Percentiles rank a stretch among this genome's conserved stretches.
These are phyloP conservation scores for Geotrichum ghanense DNA, from an alignment of 805 yeast genomes.

Conservation along the genomic window DNA sequence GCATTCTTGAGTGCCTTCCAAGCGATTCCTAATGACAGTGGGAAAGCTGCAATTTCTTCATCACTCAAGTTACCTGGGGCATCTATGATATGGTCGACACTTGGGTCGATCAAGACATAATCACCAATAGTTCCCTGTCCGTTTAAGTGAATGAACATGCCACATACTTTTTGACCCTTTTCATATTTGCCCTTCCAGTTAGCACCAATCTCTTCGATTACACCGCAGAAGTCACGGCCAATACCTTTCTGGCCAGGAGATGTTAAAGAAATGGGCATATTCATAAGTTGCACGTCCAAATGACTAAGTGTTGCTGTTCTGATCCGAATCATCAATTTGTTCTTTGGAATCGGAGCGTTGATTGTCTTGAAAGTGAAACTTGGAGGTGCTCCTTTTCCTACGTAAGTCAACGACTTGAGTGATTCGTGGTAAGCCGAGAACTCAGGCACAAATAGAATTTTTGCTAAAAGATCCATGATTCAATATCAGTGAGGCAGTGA, in stretches of 20 bases:
- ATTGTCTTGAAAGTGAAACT: constrained; percentile 41
- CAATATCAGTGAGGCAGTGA: no score
- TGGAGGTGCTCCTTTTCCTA: constrained; percentile 10
- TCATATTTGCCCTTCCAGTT: constrained; percentile 22
- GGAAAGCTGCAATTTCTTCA: constrained; percentile 55
- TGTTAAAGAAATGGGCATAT: constrained; percentile 30
- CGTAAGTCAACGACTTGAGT: constrained; percentile 15
- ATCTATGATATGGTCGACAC: constrained; percentile 35
- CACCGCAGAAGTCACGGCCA: constrained; percentile 64
- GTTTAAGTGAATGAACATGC: constrained; percentile 39
- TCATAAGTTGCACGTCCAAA: constrained; percentile 48
- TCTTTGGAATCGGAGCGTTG: constrained; percentile 36
- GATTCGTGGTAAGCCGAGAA: constrained; percentile 3
- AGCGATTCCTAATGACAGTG: constrained; percentile 58
- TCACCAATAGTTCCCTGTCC: constrained; percentile 50
- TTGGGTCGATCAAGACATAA: constrained; percentile 43
- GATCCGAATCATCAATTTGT: constrained; percentile 46
- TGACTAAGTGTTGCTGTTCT: constrained; percentile 53
- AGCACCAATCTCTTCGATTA: constrained; percentile 43
- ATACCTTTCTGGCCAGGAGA: constrained; percentile 44
- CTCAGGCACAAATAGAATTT: not conserved
- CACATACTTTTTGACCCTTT: constrained; percentile 58
- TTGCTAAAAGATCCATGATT: not conserved
- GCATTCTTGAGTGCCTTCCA: constrained; percentile 28
- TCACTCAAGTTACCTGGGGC: constrained; percentile 37